A percentile compares a stretch with the other conserved stretches of the same genome.
Conservation (phyloP, 305 asterid genomes). For the Plantago rigida region DNA sequence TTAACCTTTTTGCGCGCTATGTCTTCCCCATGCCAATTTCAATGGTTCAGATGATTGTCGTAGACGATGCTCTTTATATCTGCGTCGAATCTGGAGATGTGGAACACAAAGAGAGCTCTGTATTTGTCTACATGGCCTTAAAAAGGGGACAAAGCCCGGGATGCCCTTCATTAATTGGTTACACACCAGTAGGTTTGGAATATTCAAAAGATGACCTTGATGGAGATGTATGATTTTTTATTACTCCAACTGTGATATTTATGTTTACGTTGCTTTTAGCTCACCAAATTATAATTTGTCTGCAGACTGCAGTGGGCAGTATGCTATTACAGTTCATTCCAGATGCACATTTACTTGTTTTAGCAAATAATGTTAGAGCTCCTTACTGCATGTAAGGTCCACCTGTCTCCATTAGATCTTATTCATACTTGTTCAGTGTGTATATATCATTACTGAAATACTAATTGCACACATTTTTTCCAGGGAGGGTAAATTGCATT, state of each 20-base stretch:
- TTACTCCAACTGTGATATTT: conserved; percentile 11
- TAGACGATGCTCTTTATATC: conserved; percentile 43
- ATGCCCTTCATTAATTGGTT: conserved; percentile 66
- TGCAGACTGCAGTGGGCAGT: conserved; percentile 50
- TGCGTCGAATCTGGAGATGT: conserved; percentile 56
- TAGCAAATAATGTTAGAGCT: conserved; percentile 52
- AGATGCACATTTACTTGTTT: conserved; percentile 55
- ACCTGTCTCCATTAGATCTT: conserved; percentile 14
- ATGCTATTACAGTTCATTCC: conserved; percentile 71
- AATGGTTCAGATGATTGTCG: conserved; percentile 51
- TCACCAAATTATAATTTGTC: conserved; percentile 22
- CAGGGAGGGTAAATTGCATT: conserved; percentile 61
- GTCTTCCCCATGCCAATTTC: conserved; percentile 64
- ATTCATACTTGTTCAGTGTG: conserved; percentile 21
- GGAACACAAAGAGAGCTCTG: conserved; percentile 39
- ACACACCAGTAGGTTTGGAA: conserved; percentile 44
- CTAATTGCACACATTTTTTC: conserved; percentile 26
- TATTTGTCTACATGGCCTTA: conserved; percentile 56
- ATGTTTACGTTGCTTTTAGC: conserved; percentile 22
- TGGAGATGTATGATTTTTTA: conserved; percentile 55
- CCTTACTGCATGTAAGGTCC: conserved; percentile 70
- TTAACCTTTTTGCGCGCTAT: conserved; percentile 52
- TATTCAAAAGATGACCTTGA: conserved; percentile 36
- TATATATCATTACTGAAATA: conserved; percentile 14
- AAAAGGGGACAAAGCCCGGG: conserved; percentile 48